Conservation (phyloP, 768 basidiomycete genomes). For the Leucocoprinus sp. region DNA sequence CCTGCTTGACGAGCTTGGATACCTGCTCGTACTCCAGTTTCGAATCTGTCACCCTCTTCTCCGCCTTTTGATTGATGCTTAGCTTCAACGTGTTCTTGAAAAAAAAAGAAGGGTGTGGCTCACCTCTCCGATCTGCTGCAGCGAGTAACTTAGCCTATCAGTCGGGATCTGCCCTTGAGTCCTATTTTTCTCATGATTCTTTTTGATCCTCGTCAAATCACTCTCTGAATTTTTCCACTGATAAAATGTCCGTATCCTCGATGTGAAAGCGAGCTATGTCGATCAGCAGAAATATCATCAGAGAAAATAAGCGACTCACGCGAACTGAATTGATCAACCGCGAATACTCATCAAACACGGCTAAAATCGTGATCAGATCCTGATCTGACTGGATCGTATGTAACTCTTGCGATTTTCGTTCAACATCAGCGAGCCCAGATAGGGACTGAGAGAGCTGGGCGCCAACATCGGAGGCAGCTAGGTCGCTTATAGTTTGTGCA, state of each 20-base stretch:
- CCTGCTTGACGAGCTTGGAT: slow-evolving; percentile 81
- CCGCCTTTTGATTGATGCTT: slow-evolving; percentile 46
- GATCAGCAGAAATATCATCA: not conserved
- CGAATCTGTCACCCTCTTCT: slow-evolving; percentile 73
- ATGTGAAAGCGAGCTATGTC: slow-evolving; percentile 73
- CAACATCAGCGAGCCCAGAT: slow-evolving; percentile 63
- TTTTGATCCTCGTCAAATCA: slow-evolving; percentile 63
- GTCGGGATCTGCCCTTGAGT: slow-evolving; percentile 64
- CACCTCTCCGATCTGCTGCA: slow-evolving; percentile 77
- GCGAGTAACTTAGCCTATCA: slow-evolving; percentile 65
- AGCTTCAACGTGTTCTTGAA: not conserved
- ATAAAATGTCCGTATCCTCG: slow-evolving; percentile 77
- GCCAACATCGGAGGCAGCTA: slow-evolving; percentile 72
- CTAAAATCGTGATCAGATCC: slow-evolving; percentile 76
- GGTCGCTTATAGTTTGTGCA: slow-evolving; percentile 55
- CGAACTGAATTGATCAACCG: slow-evolving; percentile 82
- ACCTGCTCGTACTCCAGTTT: slow-evolving; percentile 87
- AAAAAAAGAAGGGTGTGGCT: slow-evolving; percentile 15
- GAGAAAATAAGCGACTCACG: slow-evolving; percentile 33
- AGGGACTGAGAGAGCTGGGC: slow-evolving; percentile 66
- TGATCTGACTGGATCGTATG: slow-evolving; percentile 71
- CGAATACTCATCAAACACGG: slow-evolving; percentile 90
- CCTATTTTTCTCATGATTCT: slow-evolving; percentile 74
- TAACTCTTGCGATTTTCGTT: slow-evolving; percentile 64
- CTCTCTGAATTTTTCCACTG: slow-evolving; percentile 75